Base-by-base conservation (phyloP, 495 filamentous ascomycete species). In the Tricharina praecox region DNA sequence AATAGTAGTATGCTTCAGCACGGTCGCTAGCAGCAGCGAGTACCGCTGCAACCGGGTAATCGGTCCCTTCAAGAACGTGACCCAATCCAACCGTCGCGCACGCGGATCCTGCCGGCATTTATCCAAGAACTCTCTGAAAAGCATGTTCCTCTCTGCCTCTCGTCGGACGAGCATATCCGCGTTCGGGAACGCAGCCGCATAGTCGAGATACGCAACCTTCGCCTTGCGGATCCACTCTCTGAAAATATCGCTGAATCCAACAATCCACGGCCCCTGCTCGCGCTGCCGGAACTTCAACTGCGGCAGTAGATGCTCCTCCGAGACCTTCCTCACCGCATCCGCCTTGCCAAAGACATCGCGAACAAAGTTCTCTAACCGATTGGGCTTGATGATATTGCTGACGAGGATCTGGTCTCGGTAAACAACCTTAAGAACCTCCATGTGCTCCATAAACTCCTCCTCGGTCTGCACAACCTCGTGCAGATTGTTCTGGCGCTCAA, bases 221-320 rank as follows among this genome's bases (percentile, higher is more conserved):
- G 92, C 90, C 64, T 95, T 96, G 42, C 90, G 74, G 54, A 99
- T 93, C 90, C 90, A 99, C 64, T 99, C 92, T 49, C 90, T 71
- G 67, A 99, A 99, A 46, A 99, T 85, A 53, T 96, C 90, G 58
- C 86, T 93, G 63, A 95, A 94, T 7, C 92, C 90, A 36, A 74
- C 70, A 50, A 99, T 78, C 71, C 85, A 96, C 0, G 90, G 90
- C 0, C 92, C 90, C 62, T 99, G 87, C 58, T 96, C 90, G 54
- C 88, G 81, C 62, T 99, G 90, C 24, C 92, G 79, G 59, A 95
- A 99, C 52, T 96, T 96, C 53, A 99, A 70, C 62, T 96, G 90
- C 1, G 92, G 79, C 11, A 99, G 67, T n/a, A 99, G 72, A 64
- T 85, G 78, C 45, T 95, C 88, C 57, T 92, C 88, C 54, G 95